Evolutionary conservation across 2,329 filamentous ascomycete species (phyloP).

Genomic region (Aspergillus clavatus): DNA sequence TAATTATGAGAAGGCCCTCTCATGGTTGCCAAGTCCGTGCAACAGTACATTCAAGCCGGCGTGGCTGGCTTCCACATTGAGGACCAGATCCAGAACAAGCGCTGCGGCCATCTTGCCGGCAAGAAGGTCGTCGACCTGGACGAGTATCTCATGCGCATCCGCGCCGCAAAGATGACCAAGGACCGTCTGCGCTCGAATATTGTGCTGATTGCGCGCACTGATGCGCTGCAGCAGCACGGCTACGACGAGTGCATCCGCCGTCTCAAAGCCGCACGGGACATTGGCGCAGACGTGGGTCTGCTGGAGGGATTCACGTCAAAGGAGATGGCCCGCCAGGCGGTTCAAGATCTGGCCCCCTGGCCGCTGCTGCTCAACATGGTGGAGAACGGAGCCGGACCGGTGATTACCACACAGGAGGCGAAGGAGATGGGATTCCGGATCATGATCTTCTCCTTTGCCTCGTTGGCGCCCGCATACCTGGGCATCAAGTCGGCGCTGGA

Average conservation of each 20-base stretch:
- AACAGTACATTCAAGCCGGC: conserved; percentile 48
- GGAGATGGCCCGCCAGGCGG: conserved; percentile 32
- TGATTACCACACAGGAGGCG: conserved; percentile 36
- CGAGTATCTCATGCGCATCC: conserved; percentile 33
- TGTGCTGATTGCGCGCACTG: conserved; percentile 42
- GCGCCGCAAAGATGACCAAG: conserved; percentile 33
- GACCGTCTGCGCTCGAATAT: conserved; percentile 36
- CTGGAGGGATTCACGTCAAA: conserved; percentile 39
- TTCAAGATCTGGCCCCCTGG: conserved; percentile 35
- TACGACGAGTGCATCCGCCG: conserved; percentile 39
- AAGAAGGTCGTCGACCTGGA: conserved; percentile 37
- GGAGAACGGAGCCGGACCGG: conserved; percentile 37
- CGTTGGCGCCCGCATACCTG: conserved; percentile 34
- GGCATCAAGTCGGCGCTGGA: conserved; percentile 32
- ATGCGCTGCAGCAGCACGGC: conserved; percentile 35
- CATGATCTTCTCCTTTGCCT: conserved; percentile 41
- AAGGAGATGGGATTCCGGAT: conserved; percentile 40
- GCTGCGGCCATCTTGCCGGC: conserved; percentile 38
- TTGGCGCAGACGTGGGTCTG: conserved; percentile 39
- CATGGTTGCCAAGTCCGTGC: conserved; percentile 46
- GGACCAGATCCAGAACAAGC: conserved; percentile 48
- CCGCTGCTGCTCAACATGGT: conserved; percentile 44
- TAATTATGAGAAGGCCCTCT: conserved; percentile 32
- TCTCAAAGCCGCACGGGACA: conserved; percentile 34
- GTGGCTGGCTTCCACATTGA: conserved; percentile 56